Base-by-base conservation (phyloP, 2,329 filamentous ascomycete genomes). In the Pseudodiploospora longispora region DNA sequence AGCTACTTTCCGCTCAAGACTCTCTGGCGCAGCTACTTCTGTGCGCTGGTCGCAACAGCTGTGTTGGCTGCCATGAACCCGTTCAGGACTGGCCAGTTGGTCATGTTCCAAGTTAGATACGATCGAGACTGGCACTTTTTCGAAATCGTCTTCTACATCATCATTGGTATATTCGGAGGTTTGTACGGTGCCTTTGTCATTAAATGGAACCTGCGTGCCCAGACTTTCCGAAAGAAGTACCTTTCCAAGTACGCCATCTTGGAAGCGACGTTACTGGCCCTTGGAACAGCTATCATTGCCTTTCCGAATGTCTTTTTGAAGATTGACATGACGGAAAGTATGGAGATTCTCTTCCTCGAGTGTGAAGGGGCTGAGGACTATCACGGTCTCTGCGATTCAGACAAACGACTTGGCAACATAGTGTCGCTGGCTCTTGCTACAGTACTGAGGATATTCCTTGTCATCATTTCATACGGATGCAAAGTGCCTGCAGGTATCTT, bases 311-410 rank as follows among this genome's bases (percentile, higher is more conserved):
- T 86, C 62, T 97, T 98, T 52, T 62, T 98, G 45, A 77, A 87
- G 44, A 96, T 97, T 56, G 94, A 98, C 65, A 97, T 98, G 93
- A 96, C 93, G 0, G 91, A 97, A 69, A 95, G 89, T 69, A 97
- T 98, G 93, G 90, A 97, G 62, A 95, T 96, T 50, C 69, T 98
- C 8, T 98, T 98, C 63, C 76, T 86, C 10, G 93, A 98, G 60
- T 98, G 93, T 55, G 87, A 95, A 59, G 88, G 85, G 5, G 83
- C 75, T 19, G 85, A 95, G 60, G 87, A 91, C 59, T 96, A 95
- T 54, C 80, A 94, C 50, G 86, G 86, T 5, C 78, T 98, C 10
- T 98, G 93, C 74, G 86, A 96, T 62, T 61, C 74, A 4, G 71
- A 85, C 41, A 83, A 86, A 54, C 80, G 89, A 27, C 83, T 83